Base-by-base conservation (phyloP, 768 basidiomycete species). In the Hydnomerulius pinastri region DNA sequence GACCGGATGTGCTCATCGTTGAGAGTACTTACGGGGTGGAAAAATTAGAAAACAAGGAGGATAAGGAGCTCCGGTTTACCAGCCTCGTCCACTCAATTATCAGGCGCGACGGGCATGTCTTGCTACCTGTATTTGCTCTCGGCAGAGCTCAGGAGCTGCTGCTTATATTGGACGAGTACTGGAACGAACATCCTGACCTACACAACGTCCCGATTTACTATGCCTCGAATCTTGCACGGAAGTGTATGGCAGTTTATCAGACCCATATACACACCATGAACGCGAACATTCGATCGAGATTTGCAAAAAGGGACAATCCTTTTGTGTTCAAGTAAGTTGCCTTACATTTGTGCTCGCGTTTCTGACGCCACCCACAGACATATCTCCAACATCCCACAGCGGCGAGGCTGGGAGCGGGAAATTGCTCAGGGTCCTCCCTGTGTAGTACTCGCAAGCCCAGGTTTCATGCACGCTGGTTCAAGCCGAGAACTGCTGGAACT, bases 251-350 rank as follows among this genome's bases (percentile, higher is more conserved):
- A 36, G 94, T 98, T 3, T 99, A 96, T 69, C 92, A 97, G 69
- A 90, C 88, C 1, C 93, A 98, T 65, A 93, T 97, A 53, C 92
- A 96, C 67, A 91, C 94, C 4, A 98, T 99, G 93, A 97, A 98
- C 65, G 77, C 86, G 28, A 87, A 90, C 62, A 90, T 99, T 52
- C 86, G 92, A 29, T 81, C 86, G 46, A 77, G 94, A 39, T 98
- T 96, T 67, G 92, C 93, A 0, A 85, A 85, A 61, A 81, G 92
- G n/a, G 94, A 98, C 57, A 97, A 98, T 65, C 96, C 95, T 0
- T 98, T 98, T 64, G 91, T 97, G 32, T 99, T 99, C 87, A 94
- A 91, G 85, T 94, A 65, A 42, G 90, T 80, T 4, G 15, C 25
- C 41, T 53, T 62, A 6, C 6, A 17, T 33, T 30, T 6, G 28